Base-by-base conservation (phyloP, 352 stramenopile species). In the Pythium guiyangense region DNA sequence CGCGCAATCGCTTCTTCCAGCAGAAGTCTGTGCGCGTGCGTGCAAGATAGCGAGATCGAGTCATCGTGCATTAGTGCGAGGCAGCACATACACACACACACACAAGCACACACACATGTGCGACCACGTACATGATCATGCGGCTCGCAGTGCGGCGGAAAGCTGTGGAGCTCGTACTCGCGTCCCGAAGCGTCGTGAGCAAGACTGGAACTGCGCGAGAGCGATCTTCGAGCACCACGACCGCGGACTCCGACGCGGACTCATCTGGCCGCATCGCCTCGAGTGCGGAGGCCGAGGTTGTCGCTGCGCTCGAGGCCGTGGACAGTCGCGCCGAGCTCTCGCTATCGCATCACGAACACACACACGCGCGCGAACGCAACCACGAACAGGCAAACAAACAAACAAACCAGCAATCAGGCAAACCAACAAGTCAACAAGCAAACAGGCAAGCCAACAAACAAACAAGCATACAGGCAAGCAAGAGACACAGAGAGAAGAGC, bases 1-100 rank as follows among this genome's bases (percentile, higher is more conserved):
- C 67, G 55, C 9, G 66, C 65, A 20, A 86, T 48, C 1, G 76
- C 67, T 59, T 87, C 76, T 54, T 89, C 79, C 5, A 89, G 52
- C 15, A 89, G 58, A 22, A 87, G 72, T 63, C 74, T 84, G 20
- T 10, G 31, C 6, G 31, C 2, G 6, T 52, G 17, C n/a, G n/a
- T n/a, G n/a, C n/a, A n/a, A n/a, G n/a, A n/a, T n/a, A n/a, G n/a
- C n/a, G n/a, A n/a, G n/a, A n/a, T n/a, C n/a, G n/a, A n/a, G n/a
- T n/a, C n/a, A n/a, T n/a, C n/a, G n/a, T n/a, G n/a, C n/a, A n/a
- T n/a, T n/a, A n/a, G n/a, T n/a, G n/a, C n/a, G n/a, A n/a, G n/a
- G n/a, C 12, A 2, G 14, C 39, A 43, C 45, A 14, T 2, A 34
- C 12, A 10, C 17, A 22, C 25, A 50, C 26, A 35, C 22, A 29